Evolutionary conservation across 352 stramenopile species (phyloP).

Genomic region (Globisporangium yorkense): DNA sequence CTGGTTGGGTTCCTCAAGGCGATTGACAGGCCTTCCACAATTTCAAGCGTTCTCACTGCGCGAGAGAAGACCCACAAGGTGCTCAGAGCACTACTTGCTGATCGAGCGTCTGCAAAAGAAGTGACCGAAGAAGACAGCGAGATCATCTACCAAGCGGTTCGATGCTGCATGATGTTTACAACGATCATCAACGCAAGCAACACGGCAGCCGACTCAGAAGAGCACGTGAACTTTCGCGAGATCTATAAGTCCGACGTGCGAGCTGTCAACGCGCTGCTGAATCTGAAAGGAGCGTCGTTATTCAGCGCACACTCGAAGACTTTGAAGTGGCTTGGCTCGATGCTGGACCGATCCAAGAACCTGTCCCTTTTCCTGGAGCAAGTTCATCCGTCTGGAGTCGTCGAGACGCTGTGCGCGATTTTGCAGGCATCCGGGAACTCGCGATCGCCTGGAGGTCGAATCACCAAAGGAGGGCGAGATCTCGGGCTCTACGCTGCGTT

Average conservation of each 20-base stretch:
- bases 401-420: constrained; percentile 60
- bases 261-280: constrained; percentile 35
- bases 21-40: constrained; percentile 1
- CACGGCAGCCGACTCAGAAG: constrained; percentile 11
- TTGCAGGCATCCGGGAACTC: constrained; percentile 35
- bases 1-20: constrained; percentile 8
- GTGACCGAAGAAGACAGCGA: constrained; percentile 13
- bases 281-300: constrained; percentile 22
- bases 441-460: constrained; percentile 44
- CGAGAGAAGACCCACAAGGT: constrained; percentile 16
- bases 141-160: constrained; percentile 47
- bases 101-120: not conserved
- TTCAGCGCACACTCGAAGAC: constrained; percentile 38
- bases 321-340: constrained; percentile 76
- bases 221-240: constrained; percentile 30
- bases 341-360: constrained; percentile 57
- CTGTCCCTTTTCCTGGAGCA: constrained; percentile 52
- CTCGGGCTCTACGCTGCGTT: constrained; percentile 55
- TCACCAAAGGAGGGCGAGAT: constrained; percentile 34
- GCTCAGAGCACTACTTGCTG: constrained; percentile 8
- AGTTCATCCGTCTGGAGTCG: constrained; percentile 44
- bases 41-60: constrained; percentile 8
- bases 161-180: constrained; percentile 58
- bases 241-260: constrained; percentile 41
- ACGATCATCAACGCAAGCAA: constrained; percentile 44